Evolutionary conservation across 208 protist species (phyloP).

Genomic region (Phytomonas francai): DNA sequence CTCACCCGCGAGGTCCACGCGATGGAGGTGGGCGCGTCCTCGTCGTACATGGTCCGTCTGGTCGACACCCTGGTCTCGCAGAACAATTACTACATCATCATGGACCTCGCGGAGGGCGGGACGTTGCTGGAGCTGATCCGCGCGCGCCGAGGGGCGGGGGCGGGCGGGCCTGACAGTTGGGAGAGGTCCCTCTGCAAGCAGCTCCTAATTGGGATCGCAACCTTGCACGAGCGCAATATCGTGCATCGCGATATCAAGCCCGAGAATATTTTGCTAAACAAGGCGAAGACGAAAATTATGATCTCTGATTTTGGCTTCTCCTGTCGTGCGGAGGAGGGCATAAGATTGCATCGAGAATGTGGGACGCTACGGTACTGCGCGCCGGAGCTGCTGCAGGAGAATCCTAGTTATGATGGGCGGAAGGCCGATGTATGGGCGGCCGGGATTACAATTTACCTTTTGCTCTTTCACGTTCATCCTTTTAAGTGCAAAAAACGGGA

Average conservation of each 20-base stretch:
- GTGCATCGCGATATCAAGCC: constrained; percentile 87
- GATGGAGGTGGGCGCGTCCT: constrained; percentile 39
- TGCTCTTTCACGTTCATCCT: constrained; percentile 91
- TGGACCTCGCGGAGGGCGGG: constrained; percentile 68
- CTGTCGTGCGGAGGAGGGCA: constrained; percentile 38
- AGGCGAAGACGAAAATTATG: constrained; percentile 33
- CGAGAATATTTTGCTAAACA: constrained; percentile 80
- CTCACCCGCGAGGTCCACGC: constrained; percentile 65
- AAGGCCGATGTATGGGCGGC: constrained; percentile 86
- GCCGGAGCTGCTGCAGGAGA: constrained; percentile 64
- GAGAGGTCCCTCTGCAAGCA: constrained; percentile 46
- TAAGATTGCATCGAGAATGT: constrained; percentile 45
- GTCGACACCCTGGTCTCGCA: constrained; percentile 72
- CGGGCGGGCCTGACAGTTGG: constrained; percentile 18
- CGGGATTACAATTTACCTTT: constrained; percentile 83
- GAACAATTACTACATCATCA: constrained; percentile 79
- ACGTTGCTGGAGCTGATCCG: constrained; percentile 59
- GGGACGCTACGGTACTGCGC: constrained; percentile 80
- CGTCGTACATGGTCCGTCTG: constrained; percentile 43
- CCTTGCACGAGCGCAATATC: constrained; percentile 58
- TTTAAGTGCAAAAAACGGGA: constrained; percentile 52
- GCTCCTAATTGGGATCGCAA: constrained; percentile 48
- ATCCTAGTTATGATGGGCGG: constrained; percentile 81
- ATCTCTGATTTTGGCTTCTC: constrained; percentile 89
- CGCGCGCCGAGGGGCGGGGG: constrained; percentile 15